Evolutionary conservation across 225 moss, liverwort and hornwort genomes (phyloP).

Genomic region (Pseudoscleropodium purum): DNA sequence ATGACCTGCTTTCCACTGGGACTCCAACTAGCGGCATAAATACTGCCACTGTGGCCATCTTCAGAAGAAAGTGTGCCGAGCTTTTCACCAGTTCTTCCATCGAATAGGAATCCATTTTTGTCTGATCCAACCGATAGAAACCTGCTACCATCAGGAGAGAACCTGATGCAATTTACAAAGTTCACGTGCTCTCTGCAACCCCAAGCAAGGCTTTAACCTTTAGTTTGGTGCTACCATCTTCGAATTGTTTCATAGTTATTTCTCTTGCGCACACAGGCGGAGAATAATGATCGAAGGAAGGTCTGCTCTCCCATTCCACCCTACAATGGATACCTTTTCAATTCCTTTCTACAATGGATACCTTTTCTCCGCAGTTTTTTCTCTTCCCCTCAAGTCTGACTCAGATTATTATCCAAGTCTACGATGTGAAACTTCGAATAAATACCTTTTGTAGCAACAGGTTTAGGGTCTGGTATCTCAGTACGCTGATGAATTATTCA

Average conservation of each 20-base stretch:
- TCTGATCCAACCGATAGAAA: conserved; percentile 83
- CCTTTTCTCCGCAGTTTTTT: not conserved
- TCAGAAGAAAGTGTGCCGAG: conserved; percentile 63
- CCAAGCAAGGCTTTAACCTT: not conserved
- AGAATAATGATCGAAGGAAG: not conserved
- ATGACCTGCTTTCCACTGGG: conserved; percentile 74
- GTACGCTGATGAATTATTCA: not conserved
- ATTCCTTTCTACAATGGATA: not conserved
- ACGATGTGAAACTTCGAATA: not conserved
- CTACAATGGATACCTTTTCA: not conserved
- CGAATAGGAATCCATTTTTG: conserved; percentile 75
- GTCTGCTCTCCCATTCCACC: not conserved
- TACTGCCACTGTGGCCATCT: conserved; percentile 72
- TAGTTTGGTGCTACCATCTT: not conserved
- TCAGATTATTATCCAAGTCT: not conserved
- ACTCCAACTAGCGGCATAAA: conserved; percentile 95
- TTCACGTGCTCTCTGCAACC: conserved; percentile 75
- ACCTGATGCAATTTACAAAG: conserved; percentile 94
- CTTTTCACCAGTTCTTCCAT: conserved; percentile 74
- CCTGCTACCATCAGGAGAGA: conserved; percentile 85
- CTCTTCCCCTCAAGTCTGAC: not conserved
- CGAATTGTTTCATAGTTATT: not conserved
- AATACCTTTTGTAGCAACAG: not conserved
- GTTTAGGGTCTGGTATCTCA: not conserved
- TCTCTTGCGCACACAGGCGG: not conserved